Base-by-base conservation (phyloP, 257 asterid genomes). In the Solanum pinnatisectum region DNA sequence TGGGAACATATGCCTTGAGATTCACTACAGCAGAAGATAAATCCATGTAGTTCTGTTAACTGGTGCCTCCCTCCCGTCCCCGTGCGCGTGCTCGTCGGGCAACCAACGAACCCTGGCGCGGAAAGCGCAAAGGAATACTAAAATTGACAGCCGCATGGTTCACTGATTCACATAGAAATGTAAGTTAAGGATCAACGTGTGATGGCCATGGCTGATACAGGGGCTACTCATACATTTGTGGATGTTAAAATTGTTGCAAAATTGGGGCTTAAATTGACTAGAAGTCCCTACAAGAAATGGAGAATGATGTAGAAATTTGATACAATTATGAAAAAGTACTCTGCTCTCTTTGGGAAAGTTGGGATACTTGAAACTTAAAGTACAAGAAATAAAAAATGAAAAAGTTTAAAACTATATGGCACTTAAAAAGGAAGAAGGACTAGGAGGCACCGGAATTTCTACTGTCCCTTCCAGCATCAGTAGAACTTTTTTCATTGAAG, bases 401-500 rank as follows among this genome's bases (percentile, higher is more conserved):
- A 30, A 40, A 68, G 30, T 68, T 40, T 37, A 23, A 27, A 83
- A 44, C 78, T 91, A 89, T 6, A 76, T 10, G 35, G 92, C 10
- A 87, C 92, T 92, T 2, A 91, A 83, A 52, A 93, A 92, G 10
- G 93, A 94, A 83, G 89, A 30, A 68, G 95, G 94, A 87, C 88
- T 87, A 13, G 94, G 96, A 32, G 96, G 96, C 76, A 90, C 73
- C 13, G 95, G 94, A 36, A 92, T 89, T 8, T 92, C 96, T 3
- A 93, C 92, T 49, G 92, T 91, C 33, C 96, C 97, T 76, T 93
- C 97, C n/a, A 94, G 87, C 95, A 94, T 93, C 5, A 89, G 90
- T n/a, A 91, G 15, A 85, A 92, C 96, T 87, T 90, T 92, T 63
- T 93, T 92, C 96, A 94, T 93, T 0, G 94, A 89, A 16, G 97